Base-by-base conservation (phyloP, 495 filamentous ascomycete species). In the Annulohypoxylon nitens region DNA sequence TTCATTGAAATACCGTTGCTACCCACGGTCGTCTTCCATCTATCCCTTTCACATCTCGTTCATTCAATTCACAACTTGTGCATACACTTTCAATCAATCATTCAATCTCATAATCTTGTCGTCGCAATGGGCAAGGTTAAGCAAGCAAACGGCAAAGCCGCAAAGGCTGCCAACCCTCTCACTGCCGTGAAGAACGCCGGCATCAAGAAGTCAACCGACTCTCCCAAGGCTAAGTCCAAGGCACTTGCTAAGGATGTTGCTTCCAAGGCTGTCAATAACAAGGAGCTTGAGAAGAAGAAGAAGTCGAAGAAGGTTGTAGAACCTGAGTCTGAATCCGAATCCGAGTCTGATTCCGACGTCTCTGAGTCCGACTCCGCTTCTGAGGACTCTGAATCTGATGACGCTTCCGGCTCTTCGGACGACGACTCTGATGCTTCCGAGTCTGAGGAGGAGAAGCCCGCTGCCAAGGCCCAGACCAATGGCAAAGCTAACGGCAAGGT, bases 91-190 rank as follows among this genome's bases (percentile, higher is more conserved):
- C 65, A 68, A 51, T 61, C 48, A 51, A 37, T 59, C 43, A 37
- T 60, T 58, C 67, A 53, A 68, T 58, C 58, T 5, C 34, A 18
- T 57, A 59, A 69, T 48, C 47, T 59, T 14, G 1, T 61, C 63
- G 80, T 64, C 50, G 83, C 76, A 78, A 90, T 90, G 88, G 87
- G 83, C 79, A 89, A 89, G 82, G 77, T 83, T 48, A 87, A 87
- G 79, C 81, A 85, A 68, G 77, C 81, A 78, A 85, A 85, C 75
- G 79, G 77, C 81, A 82, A 83, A 75, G 72, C 75, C 64, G 59
- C 72, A 57, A 82, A 77, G 70, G 69, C 79, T 69, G 48, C 79
- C 57, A 78, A 81, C 64, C 75, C 78, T 43, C 80, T 81, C 69
- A 75, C 75, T 54, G 64, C 59, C 18, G 78, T 80, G 64, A 84